Base-by-base conservation (phyloP, 2,329 filamentous ascomycete species). In the Phaeophleospora eucalypticola region DNA sequence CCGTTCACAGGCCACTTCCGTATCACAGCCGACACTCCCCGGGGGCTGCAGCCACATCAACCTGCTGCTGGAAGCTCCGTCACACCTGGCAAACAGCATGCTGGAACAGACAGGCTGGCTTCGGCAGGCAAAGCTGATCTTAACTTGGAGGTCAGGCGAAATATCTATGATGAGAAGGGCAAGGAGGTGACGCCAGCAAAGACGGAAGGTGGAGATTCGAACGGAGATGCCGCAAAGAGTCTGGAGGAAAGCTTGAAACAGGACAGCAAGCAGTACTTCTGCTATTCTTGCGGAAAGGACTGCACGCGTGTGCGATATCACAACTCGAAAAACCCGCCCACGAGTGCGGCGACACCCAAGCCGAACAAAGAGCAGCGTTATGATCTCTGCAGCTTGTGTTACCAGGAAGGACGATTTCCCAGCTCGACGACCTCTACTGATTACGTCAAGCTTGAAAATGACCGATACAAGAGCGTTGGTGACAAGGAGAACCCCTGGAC, bases 1-100 rank as follows among this genome's bases (percentile, higher is more conserved):
- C 93, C 93, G 4, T 97, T 96, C 63, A 98, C 93, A 3, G 93
- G 93, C 33, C 93, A 98, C 68, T 98, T 98, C 79, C 86, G 89
- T 67, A 84, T 97, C 52, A 91, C 91, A 46, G 93, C 89, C 63
- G 93, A 98, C 66, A 98, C 93, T 0, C 93, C 93, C 43, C 84
- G 93, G 49, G 93, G 93, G 32, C 79, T 98, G 42, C 91, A 97
- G 67, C 87, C 91, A 18, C 95, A 91, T 81, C 93, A 98, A 65
- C 93, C 93, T 15, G 86, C 87, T 15, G 84, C 89, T 1, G 86
- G 89, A 58, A 82, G 88, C 4, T 68, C 67, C 27, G 59, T 78
- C 35, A 80, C 80, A 4, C 65, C 77, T 2, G 82, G 83, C 33
- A 84, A 83, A 64, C 71, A 77, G 37, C 73, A 79, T 54, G 64